Evolutionary conservation across 371 early-diverging fungal genomes (phyloP), one percentile per base, ranked within the genome.

Genomic region (Mucor plumbeus): DNA sequence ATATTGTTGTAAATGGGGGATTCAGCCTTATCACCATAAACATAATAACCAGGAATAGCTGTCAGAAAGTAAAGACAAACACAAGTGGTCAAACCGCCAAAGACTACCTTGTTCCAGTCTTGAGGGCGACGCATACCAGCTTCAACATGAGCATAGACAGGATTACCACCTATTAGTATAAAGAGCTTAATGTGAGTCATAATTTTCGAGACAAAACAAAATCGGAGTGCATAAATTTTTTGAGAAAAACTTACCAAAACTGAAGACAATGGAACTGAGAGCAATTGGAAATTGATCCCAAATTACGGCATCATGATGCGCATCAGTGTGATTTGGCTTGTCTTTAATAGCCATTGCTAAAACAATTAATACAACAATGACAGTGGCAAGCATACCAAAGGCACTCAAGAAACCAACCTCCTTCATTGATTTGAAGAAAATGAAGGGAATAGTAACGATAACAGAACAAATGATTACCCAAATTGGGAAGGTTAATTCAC

Each of bases 1-100:
- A 96, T 76, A 68, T 84, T 92, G 54, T 82, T 67, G 65, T 93
- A 88, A 43, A 95, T 87, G 14, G 96, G 95, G 0, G 93, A 92
- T 68, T 77, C 31, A 21, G 89, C 88, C n/a, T 63, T 35, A 44
- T 83, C 73, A 48, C 96, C 97, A 72, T 92, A 97, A 17, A 92
- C 88, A 44, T 87, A 88, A 62, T 97, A 97, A 9, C 94, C 95
- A 19, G 92, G 86, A 15, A 83, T 79, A 34, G 93, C 92, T 41
- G 91, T 90, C 35, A 91, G 60, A 54, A 93, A 68, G 73, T 96
- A 95, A 57, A 97, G 86, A 50, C 75, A 71, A 4, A 88, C 87
- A 65, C 92, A 90, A 38, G 91, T 87, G 15, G 84, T 59, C 55
- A 91, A 84, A n/a, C 93, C 92, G 39, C 82, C 78, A 19, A 85